These are phyloP conservation scores for Mycena alexandri DNA, from an alignment of 768 basidiomycete species.

Conservation along the genomic window DNA sequence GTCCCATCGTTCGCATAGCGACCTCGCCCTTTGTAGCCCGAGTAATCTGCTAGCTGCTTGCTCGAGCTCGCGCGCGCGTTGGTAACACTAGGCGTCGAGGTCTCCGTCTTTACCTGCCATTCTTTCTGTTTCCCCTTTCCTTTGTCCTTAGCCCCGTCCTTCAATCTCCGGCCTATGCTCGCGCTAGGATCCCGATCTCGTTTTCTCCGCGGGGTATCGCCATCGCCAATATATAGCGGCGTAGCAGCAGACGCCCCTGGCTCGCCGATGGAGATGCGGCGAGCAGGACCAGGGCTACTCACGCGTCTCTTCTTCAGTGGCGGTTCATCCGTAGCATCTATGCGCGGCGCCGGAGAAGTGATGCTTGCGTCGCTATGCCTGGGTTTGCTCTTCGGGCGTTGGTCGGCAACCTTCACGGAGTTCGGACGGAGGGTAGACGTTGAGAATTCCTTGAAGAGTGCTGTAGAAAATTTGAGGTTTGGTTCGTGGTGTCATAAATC, in stretches of 20 bases:
- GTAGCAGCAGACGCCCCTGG: slow-evolving; percentile 29
- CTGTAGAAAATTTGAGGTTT: background rate
- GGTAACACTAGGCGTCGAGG: slow-evolving; percentile 10
- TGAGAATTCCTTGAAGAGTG: background rate
- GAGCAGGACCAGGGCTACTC: slow-evolving; percentile 28
- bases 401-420: background rate
- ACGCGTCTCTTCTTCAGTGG: slow-evolving; percentile 32
- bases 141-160: background rate
- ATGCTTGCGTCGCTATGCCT: slow-evolving; percentile 13
- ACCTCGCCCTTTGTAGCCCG: slow-evolving; percentile 51
- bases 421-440: background rate
- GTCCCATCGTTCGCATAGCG: slow-evolving; percentile 48
- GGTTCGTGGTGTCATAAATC: background rate
- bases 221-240: slow-evolving; percentile 32
- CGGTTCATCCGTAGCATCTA: slow-evolving; percentile 6
- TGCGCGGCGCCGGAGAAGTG: background rate
- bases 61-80: slow-evolving; percentile 36
- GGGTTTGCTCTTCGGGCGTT: slow-evolving; percentile 3
- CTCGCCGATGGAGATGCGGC: slow-evolving; percentile 7
- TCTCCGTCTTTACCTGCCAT: slow-evolving; percentile 6
- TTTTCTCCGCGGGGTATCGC: slow-evolving; percentile 29
- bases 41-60: slow-evolving; percentile 37
- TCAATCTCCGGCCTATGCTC: slow-evolving; percentile 16
- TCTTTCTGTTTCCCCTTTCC: slow-evolving; percentile 15
- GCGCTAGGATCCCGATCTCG: background rate